Evolutionary conservation across 768 basidiomycete species (phyloP), one percentile per base, ranked within the genome.

Genomic region (Guyanaporus albipodus): DNA sequence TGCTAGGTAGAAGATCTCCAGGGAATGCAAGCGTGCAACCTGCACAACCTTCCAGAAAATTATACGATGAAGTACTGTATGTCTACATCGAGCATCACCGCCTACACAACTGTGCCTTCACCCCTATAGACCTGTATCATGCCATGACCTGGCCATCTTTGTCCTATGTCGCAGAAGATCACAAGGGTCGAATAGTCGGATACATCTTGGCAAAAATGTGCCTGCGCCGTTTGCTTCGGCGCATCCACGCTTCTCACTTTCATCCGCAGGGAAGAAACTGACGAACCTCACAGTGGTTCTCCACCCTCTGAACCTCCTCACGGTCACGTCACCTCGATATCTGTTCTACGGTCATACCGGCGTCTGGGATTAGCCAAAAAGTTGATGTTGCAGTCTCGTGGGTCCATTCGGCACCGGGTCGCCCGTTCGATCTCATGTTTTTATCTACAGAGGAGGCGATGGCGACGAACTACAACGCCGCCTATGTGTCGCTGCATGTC

Each of bases 141-240:
- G 76, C 80, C 8, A 73, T 93, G 69, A 91, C 90, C 6, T 97
- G 93, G 93, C 92, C 93, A 1, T 84, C 91, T 50, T 76, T 96
- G 17, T 94, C 91, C 8, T 95, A 87, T 57, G 91, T 97, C 6
- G 93, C 93, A 0, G 91, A 92, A 59, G 91, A 94, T 55, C 77
- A 82, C 58, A 84, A 88, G 59, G 92, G 92, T 2, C 75, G 87
- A 46, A 85, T 97, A 45, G 91, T 97, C 2, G 93, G 93, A 24
- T 97, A 97, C 64, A 93, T 95, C 28, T 71, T 97, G n/a, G 91
- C 89, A 2, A 94, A 94, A 67, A 95, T 96, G 93, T 95, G 52
- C 37, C 79, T 70, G 21, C 33, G 4, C 41, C 21, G n/a, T 23
- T 33, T 11, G 21, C 28, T 38, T 24, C 14, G 23, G 23, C 17